Percentiles rank a stretch among this genome's conserved stretches.
Conservation (phyloP, 352 stramenopile genomes). For the Phytophthora litchii region DNA sequence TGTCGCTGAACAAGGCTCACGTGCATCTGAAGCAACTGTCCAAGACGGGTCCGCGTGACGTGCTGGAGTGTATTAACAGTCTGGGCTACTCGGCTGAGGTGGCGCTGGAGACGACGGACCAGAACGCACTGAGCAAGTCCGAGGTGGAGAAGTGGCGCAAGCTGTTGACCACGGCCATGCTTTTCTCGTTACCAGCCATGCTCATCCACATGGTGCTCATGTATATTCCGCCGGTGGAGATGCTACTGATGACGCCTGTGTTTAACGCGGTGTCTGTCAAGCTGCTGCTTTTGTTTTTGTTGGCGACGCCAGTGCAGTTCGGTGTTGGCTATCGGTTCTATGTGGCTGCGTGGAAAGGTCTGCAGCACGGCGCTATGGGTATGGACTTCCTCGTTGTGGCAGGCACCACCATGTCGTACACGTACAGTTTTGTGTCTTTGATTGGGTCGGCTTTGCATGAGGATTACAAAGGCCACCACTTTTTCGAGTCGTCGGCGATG, state of each 20-base stretch:
- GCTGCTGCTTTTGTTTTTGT: conserved; percentile 83
- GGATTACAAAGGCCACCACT: conserved; percentile 81
- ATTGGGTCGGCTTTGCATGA: conserved; percentile 62
- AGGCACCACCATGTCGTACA: conserved; percentile 86
- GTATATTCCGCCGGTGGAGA: conserved; percentile 71
- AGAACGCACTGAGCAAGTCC: conserved; percentile 67
- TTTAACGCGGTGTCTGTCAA: conserved; percentile 83
- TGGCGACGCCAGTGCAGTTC: conserved; percentile 88
- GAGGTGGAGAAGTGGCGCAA: conserved; percentile 81
- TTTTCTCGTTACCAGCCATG: conserved; percentile 87
- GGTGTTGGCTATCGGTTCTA: conserved; percentile 82
- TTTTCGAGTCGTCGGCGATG: conserved; percentile 90
- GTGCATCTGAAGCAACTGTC: conserved; percentile 85
- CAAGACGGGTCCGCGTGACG: conserved; percentile 68
- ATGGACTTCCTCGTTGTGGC: conserved; percentile 90
- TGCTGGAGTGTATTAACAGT: conserved; percentile 72
- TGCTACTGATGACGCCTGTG: conserved; percentile 74
- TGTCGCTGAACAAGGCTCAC: conserved; percentile 68
- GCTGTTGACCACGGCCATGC: conserved; percentile 71
- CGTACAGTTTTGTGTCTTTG: conserved; percentile 85
- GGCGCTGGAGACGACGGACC: conserved; percentile 55
- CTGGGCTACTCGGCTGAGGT: conserved; percentile 72
- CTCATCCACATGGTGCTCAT: conserved; percentile 90
- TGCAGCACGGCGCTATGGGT: conserved; percentile 88
- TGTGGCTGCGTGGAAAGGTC: conserved; percentile 77